A percentile compares a stretch with the other conserved stretches of the same genome.
Evolutionary conservation across 768 basidiomycete genomes (phyloP).

Genomic region (Nidula microcarpa): DNA sequence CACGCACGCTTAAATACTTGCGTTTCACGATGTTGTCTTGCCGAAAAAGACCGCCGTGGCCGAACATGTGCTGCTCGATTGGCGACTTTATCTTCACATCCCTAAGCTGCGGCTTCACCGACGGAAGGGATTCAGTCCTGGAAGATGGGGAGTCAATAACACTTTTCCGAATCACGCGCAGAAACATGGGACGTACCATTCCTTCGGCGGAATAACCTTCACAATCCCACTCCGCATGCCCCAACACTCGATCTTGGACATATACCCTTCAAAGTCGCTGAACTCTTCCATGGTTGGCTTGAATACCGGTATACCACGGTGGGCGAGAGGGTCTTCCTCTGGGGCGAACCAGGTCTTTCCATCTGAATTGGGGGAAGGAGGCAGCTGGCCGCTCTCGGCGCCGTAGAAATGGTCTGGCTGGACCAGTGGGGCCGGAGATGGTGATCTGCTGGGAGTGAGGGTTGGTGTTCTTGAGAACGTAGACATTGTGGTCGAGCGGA

Average conservation of each 20-base stretch:
- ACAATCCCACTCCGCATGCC: conserved; percentile 89
- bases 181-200: conserved; percentile 64
- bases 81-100: conserved; percentile 81
- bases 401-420: conserved; percentile 88
- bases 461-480: conserved; percentile 34
- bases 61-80: conserved; percentile 92
- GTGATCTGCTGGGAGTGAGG: conserved; percentile 48
- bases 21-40: conserved; percentile 91
- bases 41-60: conserved; percentile 81
- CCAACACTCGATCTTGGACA: conserved; percentile 86
- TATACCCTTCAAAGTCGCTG: conserved; percentile 85
- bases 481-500: conserved; percentile 18
- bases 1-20: conserved; percentile 77
- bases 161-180: conserved; percentile 4
- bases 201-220: conserved; percentile 92
- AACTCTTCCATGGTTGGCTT: conserved; percentile 92
- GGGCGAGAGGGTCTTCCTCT: conserved; percentile 74
- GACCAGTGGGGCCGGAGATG: conserved; percentile 48
- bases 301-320: conserved; percentile 95
- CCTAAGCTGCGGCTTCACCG: conserved; percentile 66
- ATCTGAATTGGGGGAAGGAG: conserved; percentile 62
- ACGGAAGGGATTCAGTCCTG: conserved; percentile 72
- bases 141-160: background rate
- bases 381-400: conserved; percentile 40
- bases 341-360: conserved; percentile 70